Base-by-base conservation (phyloP, 2,329 filamentous ascomycete genomes). In the Chaetomium olivaceum region DNA sequence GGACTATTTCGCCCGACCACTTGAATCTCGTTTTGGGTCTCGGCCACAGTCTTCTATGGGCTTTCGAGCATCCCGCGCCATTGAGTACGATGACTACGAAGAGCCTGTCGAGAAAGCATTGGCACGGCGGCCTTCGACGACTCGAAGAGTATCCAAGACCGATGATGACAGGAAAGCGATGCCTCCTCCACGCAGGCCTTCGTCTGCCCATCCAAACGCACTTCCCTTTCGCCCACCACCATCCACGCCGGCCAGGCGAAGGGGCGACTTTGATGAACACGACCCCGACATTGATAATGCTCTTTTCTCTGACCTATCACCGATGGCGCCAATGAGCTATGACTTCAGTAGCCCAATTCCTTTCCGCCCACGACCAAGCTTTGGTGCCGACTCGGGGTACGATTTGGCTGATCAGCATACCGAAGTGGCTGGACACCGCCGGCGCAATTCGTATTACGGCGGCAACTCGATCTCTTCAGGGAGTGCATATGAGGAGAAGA, bases 101-200 rank as follows among this genome's bases (percentile, higher is more conserved):
- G 77, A 79, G 12, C 4, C 65, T n/a, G 73, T 77, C 31, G 76
- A 69, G n/a, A 56, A 60, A 65, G 33, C 60, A 3, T 66, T 81
- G 1, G 57, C 74, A 5, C 78, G 82, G 29, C 80, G 81, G 25
- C 69, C 78, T n/a, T 84, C 83, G 0, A 65, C 72, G 77, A 39
- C 75, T 75, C 14, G 79, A 75, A 71, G 77, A 73, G 52, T 43
- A 69, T 72, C 68, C 62, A 81, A 78, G 62, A 72, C 76, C 8
- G 78, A 81, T 0, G 80, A 83, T 1, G 82, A 83, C 60, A 77
- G 80, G 36, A 75, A 71, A 58, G 76, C 77, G 33, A 84, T 85
- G 82, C 83, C 84, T 12, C 82, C 82, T 0, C 68, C 66, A 4
- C 74, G 75, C 73, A 55, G 76, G 73, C 39, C 75, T 73, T 36